Evolutionary conservation across 805 yeast species (phyloP), one percentile per base, ranked within the genome.

Genomic region (Starmerella apis): DNA sequence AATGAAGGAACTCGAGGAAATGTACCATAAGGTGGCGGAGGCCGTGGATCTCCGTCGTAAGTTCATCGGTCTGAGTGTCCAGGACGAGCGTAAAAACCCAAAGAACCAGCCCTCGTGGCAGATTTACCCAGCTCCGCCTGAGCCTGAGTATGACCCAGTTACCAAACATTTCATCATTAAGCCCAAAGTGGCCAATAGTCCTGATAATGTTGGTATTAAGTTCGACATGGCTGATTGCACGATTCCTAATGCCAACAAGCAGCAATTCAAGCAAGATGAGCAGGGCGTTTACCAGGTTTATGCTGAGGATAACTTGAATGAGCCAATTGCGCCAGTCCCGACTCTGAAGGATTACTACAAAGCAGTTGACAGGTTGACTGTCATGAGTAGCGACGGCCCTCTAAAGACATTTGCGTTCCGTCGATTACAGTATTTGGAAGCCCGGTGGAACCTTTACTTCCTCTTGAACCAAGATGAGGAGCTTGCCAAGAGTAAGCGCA

Each of bases 351-450:
- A 92, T 45, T 92, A 83, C 66, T 94, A 86, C 66, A 67, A 77
- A 56, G 98, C 90, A 65, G 68, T 87, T 60, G 92, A 83, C 47
- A 76, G 72, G 50, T 76, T 92, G 56, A 75, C 78, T n/a, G 67
- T 74, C 11, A 74, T 86, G 43, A 81, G 95, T 7, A 80, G 92
- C 4, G 96, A 88, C 67, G 99, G 99, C 0, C 98, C 99, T 4
- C 79, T 94, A 14, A 92, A 92, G 67, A 84, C 95, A 14, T 92
- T 92, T 73, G 96, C 98, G 0, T 92, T 86, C 68, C 80, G 90
- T 65, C 77, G 98, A 61, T 71, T 92, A 59, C 94, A 90, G 68
- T 94, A 86, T 63, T 72, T 92, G 48, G 98, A 92, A 65, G 96
- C 97, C 24, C 86, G 88, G 63, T 92, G 97, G 97, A 86, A 88